A percentile compares a stretch with the other conserved stretches of the same genome.
phyloP scores from a whole-genome alignment of 1,139 yeast genomes.

The Spencermartinsiella ligniputridi region DNA sequence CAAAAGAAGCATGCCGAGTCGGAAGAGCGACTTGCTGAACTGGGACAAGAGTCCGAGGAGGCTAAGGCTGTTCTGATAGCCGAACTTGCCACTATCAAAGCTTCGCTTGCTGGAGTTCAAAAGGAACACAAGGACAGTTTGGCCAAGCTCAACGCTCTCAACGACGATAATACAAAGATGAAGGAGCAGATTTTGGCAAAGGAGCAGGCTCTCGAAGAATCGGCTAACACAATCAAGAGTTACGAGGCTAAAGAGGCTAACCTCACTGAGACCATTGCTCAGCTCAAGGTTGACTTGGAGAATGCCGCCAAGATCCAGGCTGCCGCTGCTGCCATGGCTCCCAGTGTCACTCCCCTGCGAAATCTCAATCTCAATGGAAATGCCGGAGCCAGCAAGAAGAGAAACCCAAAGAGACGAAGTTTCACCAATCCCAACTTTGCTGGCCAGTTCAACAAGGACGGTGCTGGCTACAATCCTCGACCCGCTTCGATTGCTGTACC shows the following conservation, averaged over 20 bases:
- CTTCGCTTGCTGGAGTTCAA: conserved; percentile 48
- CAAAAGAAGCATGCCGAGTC: conserved; percentile 31
- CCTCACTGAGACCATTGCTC: conserved; percentile 62
- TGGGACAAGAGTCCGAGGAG: conserved; percentile 50
- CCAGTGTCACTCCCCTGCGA: conserved; percentile 24
- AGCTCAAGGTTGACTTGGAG: conserved; percentile 62
- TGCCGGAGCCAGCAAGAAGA: conserved; percentile 23
- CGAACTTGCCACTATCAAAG: conserved; percentile 43
- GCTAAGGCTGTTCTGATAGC: conserved; percentile 53
- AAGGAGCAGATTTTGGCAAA: conserved; percentile 53
- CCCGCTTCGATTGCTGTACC: conserved; percentile 34
- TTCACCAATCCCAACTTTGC: conserved; percentile 20
- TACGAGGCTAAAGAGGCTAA: conserved; percentile 29
- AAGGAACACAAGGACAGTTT: conserved; percentile 60
- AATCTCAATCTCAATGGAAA: conserved; percentile 16
- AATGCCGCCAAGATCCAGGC: conserved; percentile 36
- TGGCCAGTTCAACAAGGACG: conserved; percentile 18
- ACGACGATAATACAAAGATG: conserved; percentile 60
- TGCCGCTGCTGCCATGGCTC: conserved; percentile 29
- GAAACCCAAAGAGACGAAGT: conserved; percentile 32
- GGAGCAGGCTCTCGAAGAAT: conserved; percentile 48
- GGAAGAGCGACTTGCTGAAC: conserved; percentile 26
- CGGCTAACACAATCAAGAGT: conserved; percentile 28
- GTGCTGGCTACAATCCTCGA: conserved; percentile 30
- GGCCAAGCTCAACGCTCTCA: conserved; percentile 57